Percentiles rank a stretch among this genome's conserved stretches.
phyloP scores from a whole-genome alignment of 1,284 basidiomycete genomes.

The Pseudozyma sp. region DNA sequence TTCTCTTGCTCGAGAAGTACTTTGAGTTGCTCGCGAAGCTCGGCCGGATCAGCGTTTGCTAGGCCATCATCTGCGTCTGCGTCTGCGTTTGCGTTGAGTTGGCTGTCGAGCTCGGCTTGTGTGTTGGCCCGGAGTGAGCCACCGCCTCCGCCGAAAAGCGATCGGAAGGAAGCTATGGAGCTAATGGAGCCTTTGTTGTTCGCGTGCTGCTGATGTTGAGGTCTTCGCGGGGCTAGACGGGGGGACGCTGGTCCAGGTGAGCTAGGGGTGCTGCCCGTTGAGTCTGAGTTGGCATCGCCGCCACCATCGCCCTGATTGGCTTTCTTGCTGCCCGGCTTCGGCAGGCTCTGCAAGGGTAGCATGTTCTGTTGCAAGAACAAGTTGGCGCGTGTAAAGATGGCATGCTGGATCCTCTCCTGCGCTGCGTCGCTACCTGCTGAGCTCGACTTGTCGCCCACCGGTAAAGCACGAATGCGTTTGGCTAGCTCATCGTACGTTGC shows the following conservation, averaged over 20 bases:
- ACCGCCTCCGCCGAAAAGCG: constrained; percentile 39
- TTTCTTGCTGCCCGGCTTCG: constrained; percentile 73
- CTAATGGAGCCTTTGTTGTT: constrained; percentile 35
- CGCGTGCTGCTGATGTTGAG: constrained; percentile 11
- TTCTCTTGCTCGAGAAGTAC: constrained; percentile 63
- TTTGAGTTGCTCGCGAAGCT: constrained; percentile 49
- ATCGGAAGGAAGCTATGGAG: constrained; percentile 38
- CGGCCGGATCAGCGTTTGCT: constrained; percentile 21
- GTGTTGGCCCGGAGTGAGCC: constrained; percentile 9
- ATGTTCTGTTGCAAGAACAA: constrained; percentile 84
- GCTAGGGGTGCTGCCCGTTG: constrained; percentile 24
- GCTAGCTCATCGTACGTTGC: constrained; percentile 87
- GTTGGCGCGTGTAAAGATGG: constrained; percentile 82
- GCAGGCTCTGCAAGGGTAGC: constrained; percentile 73
- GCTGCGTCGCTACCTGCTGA: constrained; percentile 69
- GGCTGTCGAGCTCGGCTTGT: constrained; percentile 8
- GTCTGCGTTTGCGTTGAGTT: constrained; percentile 9
- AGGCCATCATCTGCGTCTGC: constrained; percentile 1
- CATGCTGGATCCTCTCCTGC: constrained; percentile 84
- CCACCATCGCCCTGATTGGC: constrained; percentile 60
- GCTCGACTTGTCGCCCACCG: constrained; percentile 62
- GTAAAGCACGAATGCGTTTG: constrained; percentile 82
- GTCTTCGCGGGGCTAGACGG: constrained; percentile 4
- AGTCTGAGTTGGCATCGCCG: constrained; percentile 24
- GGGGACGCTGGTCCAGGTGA: constrained; percentile 33